Evolutionary conservation across 2,329 filamentous ascomycete species (phyloP).

Genomic region (Arthroderma sp.): DNA sequence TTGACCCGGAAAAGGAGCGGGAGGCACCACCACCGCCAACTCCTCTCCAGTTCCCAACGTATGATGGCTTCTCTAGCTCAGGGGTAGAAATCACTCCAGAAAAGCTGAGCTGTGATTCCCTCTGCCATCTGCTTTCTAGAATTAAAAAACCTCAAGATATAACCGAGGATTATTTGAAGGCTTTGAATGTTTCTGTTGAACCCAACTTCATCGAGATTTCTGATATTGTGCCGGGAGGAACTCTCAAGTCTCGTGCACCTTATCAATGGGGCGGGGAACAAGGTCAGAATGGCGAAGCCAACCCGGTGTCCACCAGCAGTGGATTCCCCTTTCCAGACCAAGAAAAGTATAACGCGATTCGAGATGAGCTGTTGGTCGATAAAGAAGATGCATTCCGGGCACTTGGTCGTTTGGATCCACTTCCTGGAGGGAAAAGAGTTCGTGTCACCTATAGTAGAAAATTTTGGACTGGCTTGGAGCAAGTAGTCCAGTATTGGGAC

Average conservation of each 20-base stretch:
- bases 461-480: conserved; percentile 47
- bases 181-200: conserved; percentile 29
- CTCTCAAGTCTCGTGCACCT: conserved; percentile 24
- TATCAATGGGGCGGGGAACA: conserved; percentile 23
- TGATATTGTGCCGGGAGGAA: conserved; percentile 23
- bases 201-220: conserved; percentile 21
- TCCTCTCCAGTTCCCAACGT: conserved; percentile 39
- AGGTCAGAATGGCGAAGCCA: conserved; percentile 15
- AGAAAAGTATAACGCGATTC: conserved; percentile 36
- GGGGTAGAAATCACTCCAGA: conserved; percentile 17
- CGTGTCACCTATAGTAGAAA: conserved; percentile 44
- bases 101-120: conserved; percentile 22
- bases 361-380: conserved; percentile 39
- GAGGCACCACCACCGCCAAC: conserved; percentile 37
- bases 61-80: conserved; percentile 11
- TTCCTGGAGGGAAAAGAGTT: conserved; percentile 33
- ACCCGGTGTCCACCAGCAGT: conserved; percentile 29
- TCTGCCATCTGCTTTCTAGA: conserved; percentile 32
- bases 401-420: conserved; percentile 35
- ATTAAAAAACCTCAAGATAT: conserved; percentile 30
- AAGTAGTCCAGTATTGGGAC: conserved; percentile 51
- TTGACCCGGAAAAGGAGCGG: conserved; percentile 30
- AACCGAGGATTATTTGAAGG: conserved; percentile 23
- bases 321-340: conserved; percentile 35
- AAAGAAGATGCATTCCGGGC: conserved; percentile 47